Base-by-base conservation (phyloP, 345 rosid species). In the Eucalyptus grandis region DNA sequence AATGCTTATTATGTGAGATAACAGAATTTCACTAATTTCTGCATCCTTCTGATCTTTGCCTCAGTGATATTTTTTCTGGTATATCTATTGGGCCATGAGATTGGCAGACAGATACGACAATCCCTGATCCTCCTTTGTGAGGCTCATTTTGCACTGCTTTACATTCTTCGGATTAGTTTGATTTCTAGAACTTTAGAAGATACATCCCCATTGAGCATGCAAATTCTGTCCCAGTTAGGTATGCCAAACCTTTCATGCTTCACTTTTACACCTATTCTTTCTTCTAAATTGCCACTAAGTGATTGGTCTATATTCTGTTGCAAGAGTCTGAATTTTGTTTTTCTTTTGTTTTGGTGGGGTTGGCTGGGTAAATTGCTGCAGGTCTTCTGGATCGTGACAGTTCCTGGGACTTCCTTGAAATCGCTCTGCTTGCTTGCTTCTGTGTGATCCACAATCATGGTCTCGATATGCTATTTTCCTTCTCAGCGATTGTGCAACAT, bases 361-460 rank as follows among this genome's bases (percentile, higher is more conserved):
- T 80, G 46, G 49, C 37, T 54, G 81, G 50, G 14, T 88, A 88
- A 83, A 88, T 90, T 90, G 93, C 83, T 95, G 94, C 94, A 97
- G 99, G 99, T 92, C 97, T 98, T 89, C 93, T 94, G 90, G 93
- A 94, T 90, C 91, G 94, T 90, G 94, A 94, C 56, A 94, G 96
- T 93, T 92, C 94, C 49, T 95, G 97, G 99, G 97, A 98, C 89
- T 98, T 97, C 94, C 92, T 95, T 94, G 98, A 96, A 94, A 95
- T 98, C 89, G 98, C 99, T 88, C 90, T 96, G 86, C 98, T 98
- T 92, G 98, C 96, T 89, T 96, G 97, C 96, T 95, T 95, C 91
- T 98, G 99, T 94, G 95, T 99, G 86, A 93, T 98, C 91, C 99
- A 97, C 89, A 97, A 97, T 92, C 99, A 97, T 95, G 98, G 98